Percentiles rank a stretch among this genome's conserved stretches.
Evolutionary conservation across 176 grass and related monocot species (phyloP).

Genomic region (Oryza rufipogon): DNA sequence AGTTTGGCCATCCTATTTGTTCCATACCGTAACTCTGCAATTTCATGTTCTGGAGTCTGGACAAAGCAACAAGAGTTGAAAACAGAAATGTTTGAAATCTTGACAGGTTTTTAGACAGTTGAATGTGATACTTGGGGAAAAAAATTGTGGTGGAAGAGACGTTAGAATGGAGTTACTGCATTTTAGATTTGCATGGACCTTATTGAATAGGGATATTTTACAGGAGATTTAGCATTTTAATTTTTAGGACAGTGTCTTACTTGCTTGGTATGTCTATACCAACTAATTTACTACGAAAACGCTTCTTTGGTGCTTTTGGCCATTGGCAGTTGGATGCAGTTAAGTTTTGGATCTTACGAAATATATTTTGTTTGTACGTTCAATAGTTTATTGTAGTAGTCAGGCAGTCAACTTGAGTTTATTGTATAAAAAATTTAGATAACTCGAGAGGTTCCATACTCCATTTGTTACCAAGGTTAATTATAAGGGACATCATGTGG

Average conservation of each 20-base stretch:
- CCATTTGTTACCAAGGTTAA: neutral
- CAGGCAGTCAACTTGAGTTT: neutral
- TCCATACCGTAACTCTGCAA: neutral
- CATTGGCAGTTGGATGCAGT: constrained; percentile 30
- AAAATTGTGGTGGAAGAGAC: neutral
- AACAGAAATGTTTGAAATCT: constrained; percentile 1
- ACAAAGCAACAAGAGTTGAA: neutral
- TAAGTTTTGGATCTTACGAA: neutral
- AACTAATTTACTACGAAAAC: constrained; percentile 17
- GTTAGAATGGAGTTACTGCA: constrained; percentile 1
- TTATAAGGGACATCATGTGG: neutral
- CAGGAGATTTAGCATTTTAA: neutral
- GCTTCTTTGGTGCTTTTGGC: neutral
- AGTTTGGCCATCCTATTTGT: neutral
- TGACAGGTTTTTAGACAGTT: constrained; percentile 12
- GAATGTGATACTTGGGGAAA: neutral
- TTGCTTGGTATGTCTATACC: neutral
- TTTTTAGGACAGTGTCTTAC: constrained; percentile 6
- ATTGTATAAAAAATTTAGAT: neutral
- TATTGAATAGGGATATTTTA: neutral
- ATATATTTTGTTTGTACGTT: constrained; percentile 18
- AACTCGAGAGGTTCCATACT: neutral
- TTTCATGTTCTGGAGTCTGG: neutral
- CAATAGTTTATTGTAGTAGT: neutral
- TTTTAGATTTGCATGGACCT: constrained; percentile 5